Evolutionary conservation across 176 grass and related monocot genomes (phyloP), one percentile per base, ranked within the genome.

Genomic region (Aegilops sharonensis): DNA sequence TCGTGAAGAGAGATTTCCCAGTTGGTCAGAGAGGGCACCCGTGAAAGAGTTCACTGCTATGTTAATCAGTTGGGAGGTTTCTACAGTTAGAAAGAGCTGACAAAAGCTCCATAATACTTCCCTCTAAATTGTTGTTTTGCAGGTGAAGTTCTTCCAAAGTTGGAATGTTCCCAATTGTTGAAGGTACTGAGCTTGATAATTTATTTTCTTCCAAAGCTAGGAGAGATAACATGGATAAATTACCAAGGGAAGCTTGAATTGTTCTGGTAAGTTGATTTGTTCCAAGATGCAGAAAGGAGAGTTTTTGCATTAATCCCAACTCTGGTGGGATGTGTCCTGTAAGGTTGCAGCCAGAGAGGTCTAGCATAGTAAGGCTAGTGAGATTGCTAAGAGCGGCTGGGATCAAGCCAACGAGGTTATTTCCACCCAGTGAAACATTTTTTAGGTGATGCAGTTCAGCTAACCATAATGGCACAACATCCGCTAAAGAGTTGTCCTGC

Each of bases 401-500:
- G 48, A 52, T 52, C 4, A 0, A 17, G 4, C 48, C 48, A 52
- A 52, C 14, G 0, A 15, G 48, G 4, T 5, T 52, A 0, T 52
- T 52, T 17, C 1, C 48, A 52, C 4, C 14, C 0, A 52, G 1
- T 5, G 48, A 15, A 15, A 15, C 4, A 5, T 15, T 1, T 50
- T 15, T 5, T 1, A 50, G 47, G 47, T 50, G 4, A 1, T 14
- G 4, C 14, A 17, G 0, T 52, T 2, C 14, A 52, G 14, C 4
- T 52, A 52, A 52, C 48, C 48, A 15, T 2, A 5, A 15, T 52
- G 48, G 48, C 4, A 52, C 4, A 15, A 52, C 48, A 52, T 5
- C 48, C 0, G 0, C 0, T 0, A 52, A 52, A 52, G 0, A 52
- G 0, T 52, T 52, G 48, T 52, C 48, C 0, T 0, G 0, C 14